Conservation (phyloP, 257 asterid species). For the Apocynum venetum region DNA sequence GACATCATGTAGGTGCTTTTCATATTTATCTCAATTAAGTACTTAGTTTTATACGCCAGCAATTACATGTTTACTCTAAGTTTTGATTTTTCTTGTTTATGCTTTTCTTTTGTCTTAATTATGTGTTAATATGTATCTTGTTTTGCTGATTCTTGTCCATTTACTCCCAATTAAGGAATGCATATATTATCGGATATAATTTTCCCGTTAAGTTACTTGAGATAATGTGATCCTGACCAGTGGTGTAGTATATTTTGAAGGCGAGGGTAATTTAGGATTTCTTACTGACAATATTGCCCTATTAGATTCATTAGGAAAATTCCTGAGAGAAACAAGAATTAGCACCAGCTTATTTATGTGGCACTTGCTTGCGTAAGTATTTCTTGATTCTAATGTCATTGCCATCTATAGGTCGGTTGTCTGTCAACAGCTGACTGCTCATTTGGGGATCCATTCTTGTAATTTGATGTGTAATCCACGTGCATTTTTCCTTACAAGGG, state of each 20-base stretch:
- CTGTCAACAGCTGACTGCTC: not conserved
- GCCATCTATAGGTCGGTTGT: not conserved
- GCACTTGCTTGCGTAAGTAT: not conserved
- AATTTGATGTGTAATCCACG: not conserved
- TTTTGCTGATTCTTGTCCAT: not conserved
- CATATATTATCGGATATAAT: not conserved
- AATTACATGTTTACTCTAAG: not conserved
- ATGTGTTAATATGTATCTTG: not conserved
- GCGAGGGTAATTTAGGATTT: not conserved
- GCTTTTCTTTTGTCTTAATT: not conserved
- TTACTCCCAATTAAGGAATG: not conserved
- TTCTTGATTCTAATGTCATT: not conserved
- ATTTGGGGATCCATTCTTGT: conserved; percentile 1
- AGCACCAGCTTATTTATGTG: not conserved
- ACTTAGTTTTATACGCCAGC: not conserved
- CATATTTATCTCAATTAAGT: not conserved
- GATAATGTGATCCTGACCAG: not conserved
- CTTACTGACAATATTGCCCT: not conserved
- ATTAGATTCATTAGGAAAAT: not conserved
- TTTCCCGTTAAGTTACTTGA: not conserved
- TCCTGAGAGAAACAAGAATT: not conserved
- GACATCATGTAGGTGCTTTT: conserved; percentile 38
- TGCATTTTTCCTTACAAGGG: not conserved
- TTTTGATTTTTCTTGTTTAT: not conserved
- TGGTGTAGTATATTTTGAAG: not conserved